Conservation (phyloP, 345 rosid genomes). For the Gynandropsis gynandra region DNA sequence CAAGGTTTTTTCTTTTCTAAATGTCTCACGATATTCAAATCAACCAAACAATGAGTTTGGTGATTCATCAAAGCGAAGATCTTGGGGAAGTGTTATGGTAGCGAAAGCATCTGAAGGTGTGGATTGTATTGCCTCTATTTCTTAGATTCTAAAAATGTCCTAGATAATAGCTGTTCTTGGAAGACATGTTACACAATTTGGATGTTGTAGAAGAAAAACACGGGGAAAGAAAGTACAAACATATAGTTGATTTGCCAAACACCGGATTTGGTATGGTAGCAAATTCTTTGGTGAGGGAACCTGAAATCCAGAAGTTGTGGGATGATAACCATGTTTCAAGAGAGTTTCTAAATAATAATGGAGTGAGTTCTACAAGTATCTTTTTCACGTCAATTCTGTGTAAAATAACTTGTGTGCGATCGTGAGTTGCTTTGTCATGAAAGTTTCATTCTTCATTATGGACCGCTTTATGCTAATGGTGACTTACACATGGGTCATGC, state of each 20-base stretch:
- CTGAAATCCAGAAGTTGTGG: conserved; percentile 88
- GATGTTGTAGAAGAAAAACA: conserved; percentile 57
- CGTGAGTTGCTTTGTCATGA: conserved; percentile 40
- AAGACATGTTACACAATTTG: conserved; percentile 16
- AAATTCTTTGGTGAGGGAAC: conserved; percentile 76
- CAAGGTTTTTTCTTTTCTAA: conserved; percentile 40
- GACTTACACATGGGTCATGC: conserved; percentile 95
- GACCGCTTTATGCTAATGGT: conserved; percentile 98
- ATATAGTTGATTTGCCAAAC: conserved; percentile 82
- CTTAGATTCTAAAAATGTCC: background rate
- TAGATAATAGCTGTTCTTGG: background rate
- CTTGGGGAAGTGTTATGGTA: conserved; percentile 92
- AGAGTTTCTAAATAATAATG: conserved; percentile 63
- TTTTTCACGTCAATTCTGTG: conserved; percentile 15
- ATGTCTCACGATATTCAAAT: conserved; percentile 35
- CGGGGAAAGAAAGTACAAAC: conserved; percentile 87
- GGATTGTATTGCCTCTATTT: conserved; percentile 12
- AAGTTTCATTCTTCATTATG: conserved; percentile 87
- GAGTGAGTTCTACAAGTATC: conserved; percentile 45
- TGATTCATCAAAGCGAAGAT: conserved; percentile 65
- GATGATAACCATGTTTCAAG: conserved; percentile 73
- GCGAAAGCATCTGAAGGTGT: conserved; percentile 71
- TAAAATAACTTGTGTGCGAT: conserved; percentile 29
- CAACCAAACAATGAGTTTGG: conserved; percentile 33
- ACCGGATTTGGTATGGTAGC: conserved; percentile 90